Conservation (phyloP, 345 rosid species). For the Brassica nigra region DNA sequence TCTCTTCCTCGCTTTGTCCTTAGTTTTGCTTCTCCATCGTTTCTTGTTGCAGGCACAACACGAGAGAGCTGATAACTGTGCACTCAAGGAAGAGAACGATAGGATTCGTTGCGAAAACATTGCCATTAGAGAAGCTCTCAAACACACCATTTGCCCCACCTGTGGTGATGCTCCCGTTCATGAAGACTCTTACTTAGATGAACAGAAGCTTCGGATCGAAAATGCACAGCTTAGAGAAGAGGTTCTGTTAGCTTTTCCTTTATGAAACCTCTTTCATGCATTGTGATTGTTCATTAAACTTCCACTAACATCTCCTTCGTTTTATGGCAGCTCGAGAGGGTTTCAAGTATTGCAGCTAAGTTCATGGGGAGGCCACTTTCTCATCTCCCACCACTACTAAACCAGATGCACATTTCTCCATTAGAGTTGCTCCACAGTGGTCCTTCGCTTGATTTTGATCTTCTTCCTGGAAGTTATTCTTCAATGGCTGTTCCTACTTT, state of each 20-base stretch:
- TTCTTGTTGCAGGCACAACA: constrained; percentile 68
- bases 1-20: background rate
- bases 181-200: constrained; percentile 88
- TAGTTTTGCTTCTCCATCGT: background rate
- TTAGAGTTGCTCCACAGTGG: constrained; percentile 66
- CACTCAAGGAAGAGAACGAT: constrained; percentile 80
- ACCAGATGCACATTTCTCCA: constrained; percentile 47
- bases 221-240: constrained; percentile 88
- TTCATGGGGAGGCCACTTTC: constrained; percentile 92
- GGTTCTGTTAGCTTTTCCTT: constrained; percentile 43
- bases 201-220: constrained; percentile 78
- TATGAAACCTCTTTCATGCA: background rate
- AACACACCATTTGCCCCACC: constrained; percentile 83
- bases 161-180: constrained; percentile 82
- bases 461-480: constrained; percentile 66
- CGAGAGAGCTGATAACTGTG: constrained; percentile 83
- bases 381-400: constrained; percentile 77
- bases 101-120: constrained; percentile 97
- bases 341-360: constrained; percentile 87
- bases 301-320: background rate
- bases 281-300: background rate
- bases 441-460: constrained; percentile 89
- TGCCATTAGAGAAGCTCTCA: constrained; percentile 93
- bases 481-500: constrained; percentile 33
- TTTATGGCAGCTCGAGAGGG: constrained; percentile 76